Evolutionary conservation across 495 filamentous ascomycete genomes (phyloP).

Genomic region (Lasiosphaeris hirsuta): DNA sequence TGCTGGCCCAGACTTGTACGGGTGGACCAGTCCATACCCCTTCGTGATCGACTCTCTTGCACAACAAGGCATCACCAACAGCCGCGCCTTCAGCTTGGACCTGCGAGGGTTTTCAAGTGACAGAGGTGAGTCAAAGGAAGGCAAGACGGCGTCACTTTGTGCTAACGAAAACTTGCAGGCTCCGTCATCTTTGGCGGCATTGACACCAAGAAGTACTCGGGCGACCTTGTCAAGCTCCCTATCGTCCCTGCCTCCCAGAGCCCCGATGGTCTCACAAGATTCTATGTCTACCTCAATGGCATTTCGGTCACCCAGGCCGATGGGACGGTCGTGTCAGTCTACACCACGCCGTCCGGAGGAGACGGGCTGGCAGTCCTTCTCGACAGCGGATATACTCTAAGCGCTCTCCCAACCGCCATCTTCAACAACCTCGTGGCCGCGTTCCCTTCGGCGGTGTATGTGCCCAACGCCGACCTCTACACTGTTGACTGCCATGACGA

Average conservation of each 20-base stretch:
- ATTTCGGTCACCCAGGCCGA: slow-evolving; percentile 20
- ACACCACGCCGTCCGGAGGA: slow-evolving; percentile 5
- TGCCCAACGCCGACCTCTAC: slow-evolving; percentile 49
- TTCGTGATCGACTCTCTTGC: slow-evolving; percentile 64
- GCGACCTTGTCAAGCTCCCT: slow-evolving; percentile 52
- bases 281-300: slow-evolving; percentile 16
- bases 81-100: slow-evolving; percentile 68
- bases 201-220: slow-evolving; percentile 77
- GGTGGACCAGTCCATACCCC: slow-evolving; percentile 52
- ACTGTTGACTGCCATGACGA: slow-evolving; percentile 60
- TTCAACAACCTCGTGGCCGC: slow-evolving; percentile 22
- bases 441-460: slow-evolving; percentile 44
- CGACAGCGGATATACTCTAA: slow-evolving; percentile 26
- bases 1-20: slow-evolving; percentile 54
- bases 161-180: slow-evolving; percentile 39
- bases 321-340: slow-evolving; percentile 15
- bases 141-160: too few species aligned
- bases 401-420: slow-evolving; percentile 19
- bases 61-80: slow-evolving; percentile 58
- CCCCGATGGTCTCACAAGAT: slow-evolving; percentile 19
- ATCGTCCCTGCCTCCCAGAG: slow-evolving; percentile 27
- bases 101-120: slow-evolving; percentile 37
- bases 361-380: slow-evolving; percentile 18
- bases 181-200: slow-evolving; percentile 79
- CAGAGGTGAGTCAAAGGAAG: slow-evolving; percentile 59